Percentiles rank a stretch among this genome's conserved stretches.
phyloP scores from a whole-genome alignment of 139 green algal species.

The Chlorokybus atmophyticus region DNA sequence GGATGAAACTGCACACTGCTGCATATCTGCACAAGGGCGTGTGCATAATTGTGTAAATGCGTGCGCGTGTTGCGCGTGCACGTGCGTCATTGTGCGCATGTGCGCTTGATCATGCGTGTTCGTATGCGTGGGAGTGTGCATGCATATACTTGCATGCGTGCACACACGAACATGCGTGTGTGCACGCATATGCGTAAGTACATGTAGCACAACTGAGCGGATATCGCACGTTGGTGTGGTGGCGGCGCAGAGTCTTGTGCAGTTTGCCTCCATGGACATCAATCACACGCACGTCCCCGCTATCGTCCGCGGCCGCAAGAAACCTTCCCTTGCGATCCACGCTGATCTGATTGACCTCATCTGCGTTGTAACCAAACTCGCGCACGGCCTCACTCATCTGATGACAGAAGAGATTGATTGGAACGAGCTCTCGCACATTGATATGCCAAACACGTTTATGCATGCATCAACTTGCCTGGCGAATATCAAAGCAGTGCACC shows the following conservation, averaged over 20 bases:
- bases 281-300: slow-evolving; percentile 8
- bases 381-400: neutral
- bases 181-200: too few species aligned
- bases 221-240: slow-evolving; percentile 5
- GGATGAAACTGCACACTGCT: slow-evolving; percentile 8
- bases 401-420: neutral
- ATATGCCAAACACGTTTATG: neutral
- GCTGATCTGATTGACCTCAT: slow-evolving; percentile 15
- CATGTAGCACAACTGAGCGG: too few species aligned
- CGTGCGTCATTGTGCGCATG: too few species aligned
- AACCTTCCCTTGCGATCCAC: neutral
- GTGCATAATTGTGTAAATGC: too few species aligned
- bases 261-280: neutral
- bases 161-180: too few species aligned
- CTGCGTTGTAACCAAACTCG: slow-evolving; percentile 6
- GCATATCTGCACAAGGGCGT: too few species aligned
- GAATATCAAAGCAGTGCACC: slow-evolving; percentile 3
- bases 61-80: too few species aligned
- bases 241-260: slow-evolving; percentile 1
- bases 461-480: neutral
- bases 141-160: too few species aligned
- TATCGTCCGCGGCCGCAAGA: slow-evolving; percentile 11
- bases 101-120: too few species aligned
- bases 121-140: too few species aligned
- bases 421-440: neutral